These are phyloP conservation scores for Fusarium haematococcum DNA, from an alignment of 2,329 filamentous ascomycete species.

Conservation along the genomic window DNA sequence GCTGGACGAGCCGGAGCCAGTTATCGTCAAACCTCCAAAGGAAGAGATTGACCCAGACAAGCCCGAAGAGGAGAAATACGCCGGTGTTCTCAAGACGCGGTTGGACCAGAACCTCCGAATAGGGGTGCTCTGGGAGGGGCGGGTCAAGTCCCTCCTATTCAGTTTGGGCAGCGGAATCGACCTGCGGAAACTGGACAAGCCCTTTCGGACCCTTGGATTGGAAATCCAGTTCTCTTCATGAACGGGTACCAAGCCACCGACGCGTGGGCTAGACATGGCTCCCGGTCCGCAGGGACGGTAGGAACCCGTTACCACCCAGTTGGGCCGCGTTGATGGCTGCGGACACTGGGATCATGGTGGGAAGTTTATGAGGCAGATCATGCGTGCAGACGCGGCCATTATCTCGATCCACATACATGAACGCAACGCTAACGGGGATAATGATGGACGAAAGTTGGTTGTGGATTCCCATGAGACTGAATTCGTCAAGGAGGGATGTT, in stretches of 20 bases:
- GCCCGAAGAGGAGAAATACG: slow-evolving; percentile 72
- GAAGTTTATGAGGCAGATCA: slow-evolving; percentile 12
- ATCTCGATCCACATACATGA: slow-evolving; percentile 18
- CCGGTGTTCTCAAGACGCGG: slow-evolving; percentile 89
- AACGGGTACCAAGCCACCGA: slow-evolving; percentile 43
- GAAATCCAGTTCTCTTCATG: slow-evolving; percentile 87
- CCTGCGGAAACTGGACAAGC: slow-evolving; percentile 78
- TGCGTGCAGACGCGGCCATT: slow-evolving; percentile 6
- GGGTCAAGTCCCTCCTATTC: slow-evolving; percentile 92
- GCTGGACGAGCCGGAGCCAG: slow-evolving; percentile 54
- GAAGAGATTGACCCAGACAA: slow-evolving; percentile 34
- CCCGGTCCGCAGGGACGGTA: slow-evolving; percentile 5
- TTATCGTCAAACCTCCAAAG: slow-evolving; percentile 16
- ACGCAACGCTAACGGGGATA: slow-evolving; percentile 14
- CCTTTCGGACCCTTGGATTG: slow-evolving; percentile 80
- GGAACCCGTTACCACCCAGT: slow-evolving; percentile 7
- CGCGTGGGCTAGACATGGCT: not conserved
- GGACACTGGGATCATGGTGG: slow-evolving; percentile 17
- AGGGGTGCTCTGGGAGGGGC: slow-evolving; percentile 90
- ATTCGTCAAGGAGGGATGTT: not conserved
- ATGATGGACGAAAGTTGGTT: not conserved
- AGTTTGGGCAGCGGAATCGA: slow-evolving; percentile 90
- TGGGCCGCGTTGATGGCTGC: slow-evolving; percentile 10
- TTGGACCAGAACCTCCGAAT: slow-evolving; percentile 90
- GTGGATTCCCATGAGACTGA: not conserved